A percentile compares a stretch with the other conserved stretches of the same genome.
phyloP scores from a whole-genome alignment of 352 stramenopile species.

The Phytophthora citrophthora region DNA sequence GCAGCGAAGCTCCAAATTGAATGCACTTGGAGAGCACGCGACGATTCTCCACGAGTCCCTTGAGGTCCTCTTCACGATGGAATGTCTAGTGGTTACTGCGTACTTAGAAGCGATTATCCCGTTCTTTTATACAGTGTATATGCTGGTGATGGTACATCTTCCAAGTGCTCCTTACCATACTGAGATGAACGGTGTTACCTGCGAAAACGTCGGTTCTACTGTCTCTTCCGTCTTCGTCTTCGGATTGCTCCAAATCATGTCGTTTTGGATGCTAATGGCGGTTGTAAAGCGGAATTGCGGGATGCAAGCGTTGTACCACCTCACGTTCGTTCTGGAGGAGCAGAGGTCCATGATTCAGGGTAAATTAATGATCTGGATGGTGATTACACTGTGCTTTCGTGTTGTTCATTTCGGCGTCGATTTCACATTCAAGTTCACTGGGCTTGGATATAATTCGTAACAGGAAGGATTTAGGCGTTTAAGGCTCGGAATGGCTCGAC shows the following conservation, averaged over 20 bases:
- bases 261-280: slow-evolving; percentile 13
- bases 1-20: not conserved
- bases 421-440: not conserved
- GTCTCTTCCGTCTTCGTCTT: slow-evolving; percentile 8
- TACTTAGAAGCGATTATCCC: slow-evolving; percentile 42
- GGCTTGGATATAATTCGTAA: not conserved
- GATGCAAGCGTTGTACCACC: slow-evolving; percentile 24
- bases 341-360: slow-evolving; percentile 37
- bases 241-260: slow-evolving; percentile 22
- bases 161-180: slow-evolving; percentile 29
- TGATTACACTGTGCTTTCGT: slow-evolving; percentile 15
- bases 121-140: slow-evolving; percentile 33
- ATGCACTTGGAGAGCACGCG: not conserved
- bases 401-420: slow-evolving; percentile 7
- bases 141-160: slow-evolving; percentile 23
- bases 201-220: slow-evolving; percentile 1
- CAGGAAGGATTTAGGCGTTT: not conserved
- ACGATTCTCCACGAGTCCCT: slow-evolving; percentile 4
- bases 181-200: slow-evolving; percentile 9
- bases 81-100: slow-evolving; percentile 27
- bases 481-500: not conserved
- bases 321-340: slow-evolving; percentile 45
- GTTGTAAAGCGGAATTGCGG: slow-evolving; percentile 4
- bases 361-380: slow-evolving; percentile 47
- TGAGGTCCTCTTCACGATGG: slow-evolving; percentile 5